A percentile compares a stretch with the other conserved stretches of the same genome.
Evolutionary conservation across 2,329 filamentous ascomycete species (phyloP).

Genomic region (Ilyonectria robusta): DNA sequence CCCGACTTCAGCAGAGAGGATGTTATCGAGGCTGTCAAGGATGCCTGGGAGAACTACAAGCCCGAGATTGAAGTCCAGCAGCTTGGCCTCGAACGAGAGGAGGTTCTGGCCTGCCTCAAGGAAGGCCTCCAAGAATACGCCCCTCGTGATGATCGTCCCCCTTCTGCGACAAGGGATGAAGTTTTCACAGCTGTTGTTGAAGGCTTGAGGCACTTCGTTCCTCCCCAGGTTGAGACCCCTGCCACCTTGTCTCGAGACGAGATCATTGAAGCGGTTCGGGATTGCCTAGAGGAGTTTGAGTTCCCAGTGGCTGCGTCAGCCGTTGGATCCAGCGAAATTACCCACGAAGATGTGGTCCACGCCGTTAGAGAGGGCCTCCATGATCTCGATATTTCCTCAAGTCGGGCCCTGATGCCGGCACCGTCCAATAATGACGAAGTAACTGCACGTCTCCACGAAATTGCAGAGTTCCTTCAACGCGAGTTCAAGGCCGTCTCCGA

Average conservation of each 20-base stretch:
- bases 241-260: constrained; percentile 83
- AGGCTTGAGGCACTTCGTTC: constrained; percentile 84
- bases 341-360: constrained; percentile 73
- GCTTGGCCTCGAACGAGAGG: constrained; percentile 90
- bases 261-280: constrained; percentile 85
- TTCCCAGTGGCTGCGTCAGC: constrained; percentile 75
- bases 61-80: constrained; percentile 93
- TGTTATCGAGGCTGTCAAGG: constrained; percentile 87
- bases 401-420: constrained; percentile 58
- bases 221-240: constrained; percentile 79
- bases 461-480: constrained; percentile 71
- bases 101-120: constrained; percentile 87
- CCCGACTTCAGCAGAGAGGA: constrained; percentile 79
- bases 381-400: constrained; percentile 62
- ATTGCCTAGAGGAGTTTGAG: constrained; percentile 89
- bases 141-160: constrained; percentile 64
- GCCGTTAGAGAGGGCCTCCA: constrained; percentile 74
- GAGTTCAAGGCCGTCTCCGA: constrained; percentile 74
- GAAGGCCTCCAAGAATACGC: constrained; percentile 87
- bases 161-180: constrained; percentile 83
- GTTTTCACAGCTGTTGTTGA: constrained; percentile 89
- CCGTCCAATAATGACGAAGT: constrained; percentile 64
- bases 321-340: constrained; percentile 66
- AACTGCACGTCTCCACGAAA: constrained; percentile 72
- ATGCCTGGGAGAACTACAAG: constrained; percentile 95